Percentiles rank a stretch among this genome's conserved stretches.
phyloP scores from a whole-genome alignment of 2,329 filamentous ascomycete genomes.

The Didymellaceae sp. region DNA sequence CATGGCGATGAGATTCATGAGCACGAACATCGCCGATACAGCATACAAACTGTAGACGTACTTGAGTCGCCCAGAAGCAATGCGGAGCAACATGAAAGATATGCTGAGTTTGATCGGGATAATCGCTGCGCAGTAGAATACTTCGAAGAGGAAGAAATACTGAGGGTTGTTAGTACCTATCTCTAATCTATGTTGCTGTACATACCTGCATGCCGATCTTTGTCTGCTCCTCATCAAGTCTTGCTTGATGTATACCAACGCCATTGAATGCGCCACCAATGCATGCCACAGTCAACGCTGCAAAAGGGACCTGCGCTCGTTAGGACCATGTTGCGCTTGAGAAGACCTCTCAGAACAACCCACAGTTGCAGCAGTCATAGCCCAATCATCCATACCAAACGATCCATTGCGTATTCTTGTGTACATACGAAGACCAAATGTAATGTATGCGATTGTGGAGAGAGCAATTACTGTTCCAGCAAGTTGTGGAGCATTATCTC shows the following conservation, averaged over 20 bases:
- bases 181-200: neutral
- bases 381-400: constrained; percentile 43
- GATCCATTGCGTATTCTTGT: constrained; percentile 22
- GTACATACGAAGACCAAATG: constrained; percentile 27
- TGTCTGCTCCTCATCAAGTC: neutral
- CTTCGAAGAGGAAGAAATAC: constrained; percentile 49
- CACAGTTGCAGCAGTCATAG: constrained; percentile 22
- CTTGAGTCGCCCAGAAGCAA: constrained; percentile 36
- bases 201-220: constrained; percentile 27
- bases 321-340: neutral
- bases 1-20: constrained; percentile 40
- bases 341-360: neutral
- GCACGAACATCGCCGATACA: constrained; percentile 39
- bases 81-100: constrained; percentile 45
- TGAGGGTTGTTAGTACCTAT: constrained; percentile 14
- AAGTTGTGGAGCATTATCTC: constrained; percentile 18
- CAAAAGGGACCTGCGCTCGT: constrained; percentile 9
- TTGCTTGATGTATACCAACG: constrained; percentile 23
- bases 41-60: constrained; percentile 38
- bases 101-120: constrained; percentile 49
- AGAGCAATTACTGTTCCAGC: constrained; percentile 27
- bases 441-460: constrained; percentile 21
- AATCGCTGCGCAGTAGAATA: constrained; percentile 47
- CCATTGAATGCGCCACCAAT: constrained; percentile 4
- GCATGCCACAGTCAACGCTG: constrained; percentile 19